Evolutionary conservation across 306 rosid species (phyloP).

Genomic region (Arachis stenosperma): DNA sequence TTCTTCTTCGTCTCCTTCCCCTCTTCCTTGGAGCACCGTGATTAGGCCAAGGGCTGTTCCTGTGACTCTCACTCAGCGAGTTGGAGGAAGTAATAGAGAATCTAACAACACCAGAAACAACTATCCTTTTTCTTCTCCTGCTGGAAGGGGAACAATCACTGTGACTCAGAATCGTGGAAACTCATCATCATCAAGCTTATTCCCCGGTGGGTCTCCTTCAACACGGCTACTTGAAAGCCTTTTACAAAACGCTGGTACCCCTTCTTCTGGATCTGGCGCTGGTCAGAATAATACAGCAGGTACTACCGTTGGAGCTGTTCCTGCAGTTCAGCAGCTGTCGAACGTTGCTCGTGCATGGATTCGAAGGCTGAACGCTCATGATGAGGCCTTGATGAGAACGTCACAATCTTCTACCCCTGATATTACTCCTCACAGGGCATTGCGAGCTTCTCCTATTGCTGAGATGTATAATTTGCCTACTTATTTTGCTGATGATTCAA

Average conservation of each 20-base stretch:
- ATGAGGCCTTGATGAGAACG: neutral
- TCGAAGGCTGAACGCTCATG: neutral
- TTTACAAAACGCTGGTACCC: neutral
- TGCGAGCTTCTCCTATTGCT: too few species aligned
- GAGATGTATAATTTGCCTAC: neutral
- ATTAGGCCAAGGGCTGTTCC: neutral
- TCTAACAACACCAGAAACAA: constrained; percentile 1
- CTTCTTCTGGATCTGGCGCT: neutral
- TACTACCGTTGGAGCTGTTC: neutral
- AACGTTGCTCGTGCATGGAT: constrained; percentile 14
- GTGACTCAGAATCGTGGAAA: neutral
- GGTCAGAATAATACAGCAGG: neutral
- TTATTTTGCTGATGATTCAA: neutral
- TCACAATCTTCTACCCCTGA: neutral
- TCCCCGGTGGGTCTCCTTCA: too few species aligned
- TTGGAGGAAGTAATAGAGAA: neutral
- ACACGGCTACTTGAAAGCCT: neutral
- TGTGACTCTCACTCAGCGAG: neutral
- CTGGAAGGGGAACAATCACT: neutral
- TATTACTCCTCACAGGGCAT: neutral
- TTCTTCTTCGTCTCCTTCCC: neutral
- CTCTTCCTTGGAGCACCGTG: neutral
- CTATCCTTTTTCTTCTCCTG: neutral
- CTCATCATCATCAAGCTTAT: neutral
- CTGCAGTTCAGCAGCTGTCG: neutral